These are phyloP conservation scores for Mycoemilia scoparia DNA, from an alignment of 192 early-diverging fungal genomes.

Conservation along the genomic window DNA sequence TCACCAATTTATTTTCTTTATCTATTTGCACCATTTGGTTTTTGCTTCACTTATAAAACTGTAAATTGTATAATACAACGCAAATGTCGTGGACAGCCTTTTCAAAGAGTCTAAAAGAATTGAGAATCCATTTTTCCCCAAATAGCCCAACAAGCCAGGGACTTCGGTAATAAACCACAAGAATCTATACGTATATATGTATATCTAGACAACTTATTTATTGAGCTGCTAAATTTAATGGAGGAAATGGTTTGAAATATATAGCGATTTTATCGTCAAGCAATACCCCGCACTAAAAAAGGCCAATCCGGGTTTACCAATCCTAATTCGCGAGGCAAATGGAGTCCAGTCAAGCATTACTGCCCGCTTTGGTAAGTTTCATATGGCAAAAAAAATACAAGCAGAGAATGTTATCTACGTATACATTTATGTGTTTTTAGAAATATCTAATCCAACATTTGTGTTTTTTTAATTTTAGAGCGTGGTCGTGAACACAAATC, in stretches of 20 bases:
- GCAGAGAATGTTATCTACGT: too few species aligned
- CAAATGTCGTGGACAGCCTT: constrained; percentile 25
- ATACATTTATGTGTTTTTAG: neutral
- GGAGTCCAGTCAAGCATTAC: constrained; percentile 71
- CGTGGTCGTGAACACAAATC: constrained; percentile 65
- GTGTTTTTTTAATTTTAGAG: constrained; percentile 37
- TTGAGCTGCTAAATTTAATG: neutral
- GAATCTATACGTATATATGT: neutral
- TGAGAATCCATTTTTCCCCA: constrained; percentile 82
- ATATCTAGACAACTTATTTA: neutral
- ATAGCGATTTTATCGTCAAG: constrained; percentile 69
- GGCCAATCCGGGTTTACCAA: constrained; percentile 73
- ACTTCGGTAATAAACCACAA: constrained; percentile 38
- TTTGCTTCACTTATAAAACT: neutral
- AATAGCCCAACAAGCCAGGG: constrained; percentile 56
- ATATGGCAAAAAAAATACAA: neutral
- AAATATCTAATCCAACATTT: neutral
- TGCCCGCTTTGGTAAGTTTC: constrained; percentile 68
- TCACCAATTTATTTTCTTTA: neutral
- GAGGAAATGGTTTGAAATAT: neutral
- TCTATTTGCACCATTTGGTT: neutral
- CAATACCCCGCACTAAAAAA: constrained; percentile 66
- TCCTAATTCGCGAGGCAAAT: constrained; percentile 75
- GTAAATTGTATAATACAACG: constrained; percentile 4
- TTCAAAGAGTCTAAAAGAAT: constrained; percentile 60